Conservation (phyloP, 306 rosid species). For the Cucurbita maxima region DNA sequence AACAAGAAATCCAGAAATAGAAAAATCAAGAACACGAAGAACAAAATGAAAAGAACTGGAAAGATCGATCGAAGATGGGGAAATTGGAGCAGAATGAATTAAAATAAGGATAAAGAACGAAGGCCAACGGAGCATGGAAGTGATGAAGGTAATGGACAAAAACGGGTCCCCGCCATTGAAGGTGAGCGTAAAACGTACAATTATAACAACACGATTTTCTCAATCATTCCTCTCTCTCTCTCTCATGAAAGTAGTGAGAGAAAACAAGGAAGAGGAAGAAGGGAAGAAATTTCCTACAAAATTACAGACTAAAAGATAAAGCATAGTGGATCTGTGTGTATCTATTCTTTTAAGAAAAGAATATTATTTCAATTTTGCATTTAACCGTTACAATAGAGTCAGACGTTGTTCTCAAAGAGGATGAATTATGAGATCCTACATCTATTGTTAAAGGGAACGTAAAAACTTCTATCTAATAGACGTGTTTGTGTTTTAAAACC, state of each 20-base stretch:
- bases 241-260: background rate
- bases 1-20: background rate
- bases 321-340: no score
- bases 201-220: background rate
- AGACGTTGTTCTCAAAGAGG: no score
- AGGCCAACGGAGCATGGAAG: background rate
- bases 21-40: background rate
- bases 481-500: no score
- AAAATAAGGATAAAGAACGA: background rate
- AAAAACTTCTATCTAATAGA: no score
- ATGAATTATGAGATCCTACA: no score
- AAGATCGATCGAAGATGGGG: background rate
- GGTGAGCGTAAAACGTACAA: background rate
- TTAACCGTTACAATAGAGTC: no score
- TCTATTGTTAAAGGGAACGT: no score
- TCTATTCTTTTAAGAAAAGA: no score
- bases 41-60: background rate
- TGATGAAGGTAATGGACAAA: conserved; percentile 12
- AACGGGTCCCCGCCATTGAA: conserved; percentile 16
- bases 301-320: background rate
- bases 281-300: background rate
- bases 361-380: no score
- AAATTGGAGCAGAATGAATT: background rate
- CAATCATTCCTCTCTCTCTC: conserved; percentile 1
- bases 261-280: background rate